Percentiles rank a stretch among this genome's conserved stretches.
Conservation (phyloP, 2,329 filamentous ascomycete species). For the Lomentospora prolificans region DNA sequence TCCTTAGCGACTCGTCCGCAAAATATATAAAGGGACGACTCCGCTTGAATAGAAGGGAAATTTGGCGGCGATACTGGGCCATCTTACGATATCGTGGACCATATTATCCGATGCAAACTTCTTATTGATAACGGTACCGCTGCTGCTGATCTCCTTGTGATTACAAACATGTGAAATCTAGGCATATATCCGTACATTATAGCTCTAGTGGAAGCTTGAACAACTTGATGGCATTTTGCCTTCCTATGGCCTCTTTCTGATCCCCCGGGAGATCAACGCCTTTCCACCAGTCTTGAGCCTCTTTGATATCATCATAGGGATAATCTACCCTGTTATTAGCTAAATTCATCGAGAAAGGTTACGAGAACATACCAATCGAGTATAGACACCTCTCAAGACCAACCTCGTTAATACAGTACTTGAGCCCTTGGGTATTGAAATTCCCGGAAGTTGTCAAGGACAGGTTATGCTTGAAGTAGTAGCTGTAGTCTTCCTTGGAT, state of each 20-base stretch:
- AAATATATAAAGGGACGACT: too few relatives aligned
- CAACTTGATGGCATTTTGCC: constrained; percentile 21
- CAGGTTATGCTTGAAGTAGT: constrained; percentile 29
- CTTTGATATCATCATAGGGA: constrained; percentile 23
- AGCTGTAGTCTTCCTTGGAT: constrained; percentile 28
- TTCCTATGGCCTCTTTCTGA: constrained; percentile 18
- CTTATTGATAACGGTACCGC: too few relatives aligned
- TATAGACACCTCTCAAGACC: constrained; percentile 28
- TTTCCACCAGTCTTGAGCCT: constrained; percentile 24
- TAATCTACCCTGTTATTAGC: constrained; percentile 18
- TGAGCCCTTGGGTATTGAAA: constrained; percentile 28
- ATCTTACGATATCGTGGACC: too few relatives aligned
- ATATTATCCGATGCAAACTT: too few relatives aligned
- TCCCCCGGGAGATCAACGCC: constrained; percentile 17
- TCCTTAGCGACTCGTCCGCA: too few relatives aligned
- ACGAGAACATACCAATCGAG: constrained; percentile 24
- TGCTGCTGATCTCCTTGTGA: too few relatives aligned
- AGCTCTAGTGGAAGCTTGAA: constrained; percentile 23
- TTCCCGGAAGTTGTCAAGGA: constrained; percentile 31
- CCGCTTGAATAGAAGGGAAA: too few relatives aligned
- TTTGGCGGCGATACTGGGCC: too few relatives aligned
- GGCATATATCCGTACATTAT: neutral
- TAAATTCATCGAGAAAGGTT: neutral
- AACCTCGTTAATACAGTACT: constrained; percentile 29
- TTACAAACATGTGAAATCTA: too few relatives aligned